Evolutionary conservation across 1,284 basidiomycete species (phyloP), one percentile per base, ranked within the genome.

Genomic region (Lignosus rhinocerotis): DNA sequence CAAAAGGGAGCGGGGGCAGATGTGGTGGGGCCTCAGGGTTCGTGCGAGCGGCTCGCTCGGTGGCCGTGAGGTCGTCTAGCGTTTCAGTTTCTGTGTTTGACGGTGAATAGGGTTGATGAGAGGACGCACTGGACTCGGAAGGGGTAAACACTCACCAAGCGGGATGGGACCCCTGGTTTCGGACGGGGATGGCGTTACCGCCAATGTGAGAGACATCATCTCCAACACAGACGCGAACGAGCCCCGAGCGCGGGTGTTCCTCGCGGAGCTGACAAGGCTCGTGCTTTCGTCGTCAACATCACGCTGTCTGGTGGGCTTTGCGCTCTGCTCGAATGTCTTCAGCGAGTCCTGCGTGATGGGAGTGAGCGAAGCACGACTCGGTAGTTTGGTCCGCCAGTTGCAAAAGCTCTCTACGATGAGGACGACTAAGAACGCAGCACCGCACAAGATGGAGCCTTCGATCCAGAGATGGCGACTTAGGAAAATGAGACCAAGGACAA

Each of bases 141-240:
- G 14, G 43, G 0, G 16, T 7, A 38, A 59, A 16, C 10, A 79
- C 86, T 73, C 70, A 88, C 88, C 76, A 41, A 91, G 77, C 14
- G 88, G 88, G 16, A 91, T 78, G 33, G 86, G 79, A 1, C 85
- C 86, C 60, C 80, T 77, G 39, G 74, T 69, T 43, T 79, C 79
- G n/a, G 80, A 79, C 16, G 79, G 73, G 1, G 84, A 80, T 2
- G 88, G 88, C 76, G 82, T 81, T 14, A 90, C 86, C 2, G 88
- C 87, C 36, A 91, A 75, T 14, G 87, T 90, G 56, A 85, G 67
- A 56, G 85, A 86, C 87, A 91, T 89, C 88, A 91, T 90, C 68
- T 91, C 88, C 57, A 91, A 75, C 51, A 91, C 86, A 30, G 84
- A 86, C 3, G 88, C 87, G 75, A 89, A 86, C 2, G 87, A 90